Evolutionary conservation across 176 grass and related monocot genomes (phyloP).

Genomic region (Zoysia pacifica): DNA sequence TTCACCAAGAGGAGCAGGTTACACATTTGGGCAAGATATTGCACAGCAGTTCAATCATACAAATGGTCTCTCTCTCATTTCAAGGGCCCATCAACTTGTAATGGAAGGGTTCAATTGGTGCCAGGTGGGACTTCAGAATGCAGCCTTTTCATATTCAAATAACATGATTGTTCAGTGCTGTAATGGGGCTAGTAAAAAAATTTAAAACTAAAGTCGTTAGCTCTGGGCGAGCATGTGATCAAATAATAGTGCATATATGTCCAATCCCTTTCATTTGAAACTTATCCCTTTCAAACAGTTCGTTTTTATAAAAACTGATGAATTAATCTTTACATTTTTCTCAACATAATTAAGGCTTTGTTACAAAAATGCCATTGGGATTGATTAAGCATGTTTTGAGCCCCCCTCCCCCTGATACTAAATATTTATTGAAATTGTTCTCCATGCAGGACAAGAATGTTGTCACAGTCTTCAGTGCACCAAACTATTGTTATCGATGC

Average conservation of each 20-base stretch:
- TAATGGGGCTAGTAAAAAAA: background rate
- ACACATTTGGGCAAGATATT: conserved; percentile 98
- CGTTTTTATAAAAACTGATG: background rate
- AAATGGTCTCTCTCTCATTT: conserved; percentile 85
- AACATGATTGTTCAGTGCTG: background rate
- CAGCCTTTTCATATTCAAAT: background rate
- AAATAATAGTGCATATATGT: background rate
- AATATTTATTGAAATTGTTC: conserved; percentile 26
- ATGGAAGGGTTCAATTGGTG: conserved; percentile 99
- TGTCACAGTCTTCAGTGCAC: conserved; percentile 93
- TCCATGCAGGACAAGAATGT: conserved; percentile 88
- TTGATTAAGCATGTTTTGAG: background rate
- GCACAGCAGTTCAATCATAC: conserved; percentile 97
- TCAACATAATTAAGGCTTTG: background rate
- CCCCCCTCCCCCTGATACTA: background rate
- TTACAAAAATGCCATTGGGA: background rate
- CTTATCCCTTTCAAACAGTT: background rate
- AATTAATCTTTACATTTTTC: conserved; percentile 2
- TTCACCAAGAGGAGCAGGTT: conserved; percentile 94
- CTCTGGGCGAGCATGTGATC: background rate
- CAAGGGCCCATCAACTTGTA: conserved; percentile 96
- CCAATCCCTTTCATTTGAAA: conserved; percentile 12
- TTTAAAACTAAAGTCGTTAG: background rate
- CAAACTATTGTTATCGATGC: conserved; percentile 95
- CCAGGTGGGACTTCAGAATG: conserved; percentile 59